Conservation (phyloP, 805 yeast species). For the Lachancea nothofagi region DNA sequence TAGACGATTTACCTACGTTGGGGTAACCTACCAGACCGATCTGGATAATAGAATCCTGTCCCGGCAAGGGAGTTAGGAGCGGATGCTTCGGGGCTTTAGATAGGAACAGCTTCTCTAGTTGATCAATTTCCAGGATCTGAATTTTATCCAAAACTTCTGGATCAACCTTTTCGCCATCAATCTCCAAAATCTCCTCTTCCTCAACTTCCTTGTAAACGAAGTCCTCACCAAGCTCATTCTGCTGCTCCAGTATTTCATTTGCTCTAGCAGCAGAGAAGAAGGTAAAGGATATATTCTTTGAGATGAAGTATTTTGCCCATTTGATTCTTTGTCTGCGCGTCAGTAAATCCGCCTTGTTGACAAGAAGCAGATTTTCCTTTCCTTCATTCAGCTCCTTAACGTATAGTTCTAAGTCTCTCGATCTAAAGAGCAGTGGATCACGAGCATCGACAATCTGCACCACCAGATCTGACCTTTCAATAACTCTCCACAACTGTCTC, state of each 20-base stretch:
- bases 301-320: slow-evolving; percentile 83
- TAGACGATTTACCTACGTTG: slow-evolving; percentile 94
- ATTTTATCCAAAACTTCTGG: slow-evolving; percentile 43
- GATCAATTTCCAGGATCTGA: slow-evolving; percentile 72
- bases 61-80: slow-evolving; percentile 46
- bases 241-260: slow-evolving; percentile 64
- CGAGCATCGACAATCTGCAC: slow-evolving; percentile 98
- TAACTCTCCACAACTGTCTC: slow-evolving; percentile 98
- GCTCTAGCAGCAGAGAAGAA: slow-evolving; percentile 91
- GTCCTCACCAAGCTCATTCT: slow-evolving; percentile 36
- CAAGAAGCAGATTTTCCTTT: slow-evolving; percentile 75
- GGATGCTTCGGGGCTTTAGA: slow-evolving; percentile 67
- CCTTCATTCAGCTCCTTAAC: slow-evolving; percentile 70
- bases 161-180: slow-evolving; percentile 31
- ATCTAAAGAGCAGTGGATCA: slow-evolving; percentile 85
- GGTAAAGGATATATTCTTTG: slow-evolving; percentile 69
- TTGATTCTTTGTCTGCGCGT: slow-evolving; percentile 66
- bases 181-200: slow-evolving; percentile 29
- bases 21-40: slow-evolving; percentile 98
- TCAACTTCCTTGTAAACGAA: slow-evolving; percentile 21
- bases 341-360: slow-evolving; percentile 89
- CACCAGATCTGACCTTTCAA: slow-evolving; percentile 87
- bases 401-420: slow-evolving; percentile 78
- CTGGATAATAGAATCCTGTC: slow-evolving; percentile 61
- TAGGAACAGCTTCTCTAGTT: slow-evolving; percentile 75